Base-by-base conservation (phyloP, 164 flowering plant species). In the Kalanchoe fedtschenkoi region DNA sequence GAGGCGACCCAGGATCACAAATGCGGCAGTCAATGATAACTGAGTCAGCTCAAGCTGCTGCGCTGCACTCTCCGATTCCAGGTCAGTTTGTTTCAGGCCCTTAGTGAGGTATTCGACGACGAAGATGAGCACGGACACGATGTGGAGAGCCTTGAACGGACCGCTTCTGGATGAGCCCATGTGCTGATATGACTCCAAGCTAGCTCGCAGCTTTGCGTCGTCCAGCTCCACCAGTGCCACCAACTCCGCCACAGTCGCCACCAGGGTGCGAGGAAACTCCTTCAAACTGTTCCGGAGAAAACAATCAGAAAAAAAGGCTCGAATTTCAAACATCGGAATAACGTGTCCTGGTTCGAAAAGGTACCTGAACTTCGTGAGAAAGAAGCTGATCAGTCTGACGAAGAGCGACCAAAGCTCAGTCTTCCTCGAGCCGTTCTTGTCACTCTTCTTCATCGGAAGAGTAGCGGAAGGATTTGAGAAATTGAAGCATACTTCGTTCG, bases 111-210 rank as follows among this genome's bases (percentile, higher is more conserved):
- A 69, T 53, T 81, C 66, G 29, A 80, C 32, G 59, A 81, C 64
- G 63, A 81, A 88, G 64, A 91, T 77, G 61, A 86, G 72, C 53
- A 82, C 57, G 34, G 82, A 74, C 26, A 81, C 84, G 51, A 78
- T 58, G 66, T 91, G 97, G 38, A 91, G 65, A 16, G 82, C 80
- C 54, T 91, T 84, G 61, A 74, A 78, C 70, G 92, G 89, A 54
- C 95, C 86, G 51, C 22, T 68, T 65, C 77, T 78, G 22, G 80
- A 69, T 61, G 81, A 66, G 54, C 79, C 78, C 74, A 86, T 59
- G 22, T 46, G 70, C 63, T 73, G 77, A 63, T 83, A 86, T 34
- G 91, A 78, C 66, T 81, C 80, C 58, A 88, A 65, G 34, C 70
- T 34, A 33, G 61, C 75, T 29, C 67, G 72, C 34, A 91, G 69